Evolutionary conservation across 2,329 filamentous ascomycete genomes (phyloP).

Genomic region (Verticillium alfalfae): DNA sequence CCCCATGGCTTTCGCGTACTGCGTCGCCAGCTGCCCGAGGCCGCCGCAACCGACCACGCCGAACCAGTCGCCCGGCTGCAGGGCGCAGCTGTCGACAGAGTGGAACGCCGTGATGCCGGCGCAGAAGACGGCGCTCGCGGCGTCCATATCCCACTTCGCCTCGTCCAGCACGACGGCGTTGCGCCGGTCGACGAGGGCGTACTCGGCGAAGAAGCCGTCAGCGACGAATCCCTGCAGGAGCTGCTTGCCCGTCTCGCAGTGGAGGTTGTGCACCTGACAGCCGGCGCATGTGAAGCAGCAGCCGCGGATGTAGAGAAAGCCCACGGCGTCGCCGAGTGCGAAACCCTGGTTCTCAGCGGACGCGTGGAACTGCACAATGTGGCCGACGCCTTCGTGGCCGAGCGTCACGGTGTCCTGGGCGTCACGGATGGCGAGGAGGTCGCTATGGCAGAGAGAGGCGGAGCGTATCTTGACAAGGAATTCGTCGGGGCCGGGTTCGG

Average conservation of each 20-base stretch:
- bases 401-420: slow-evolving; percentile 18
- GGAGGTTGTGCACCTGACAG: slow-evolving; percentile 36
- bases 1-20: slow-evolving; percentile 40
- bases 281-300: slow-evolving; percentile 40
- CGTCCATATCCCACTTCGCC: slow-evolving; percentile 22
- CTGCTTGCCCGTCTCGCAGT: slow-evolving; percentile 30
- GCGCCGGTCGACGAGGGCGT: slow-evolving; percentile 37
- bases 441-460: slow-evolving; percentile 28
- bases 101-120: slow-evolving; percentile 42
- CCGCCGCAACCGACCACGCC: slow-evolving; percentile 38
- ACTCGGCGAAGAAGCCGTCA: slow-evolving; percentile 42
- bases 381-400: slow-evolving; percentile 40
- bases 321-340: slow-evolving; percentile 34
- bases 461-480: slow-evolving; percentile 28
- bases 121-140: slow-evolving; percentile 38
- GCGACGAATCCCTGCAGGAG: slow-evolving; percentile 33
- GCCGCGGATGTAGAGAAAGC: slow-evolving; percentile 37
- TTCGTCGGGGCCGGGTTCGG: slow-evolving; percentile 32
- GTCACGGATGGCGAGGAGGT: slow-evolving; percentile 18
- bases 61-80: slow-evolving; percentile 29
- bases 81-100: slow-evolving; percentile 27
- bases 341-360: slow-evolving; percentile 30
- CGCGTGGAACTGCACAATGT: slow-evolving; percentile 30
- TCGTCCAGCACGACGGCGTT: slow-evolving; percentile 34
- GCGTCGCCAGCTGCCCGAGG: slow-evolving; percentile 37